phyloP scores from a whole-genome alignment of 2,329 filamentous ascomycete genomes.

The Cordyceps pruinosa region DNA sequence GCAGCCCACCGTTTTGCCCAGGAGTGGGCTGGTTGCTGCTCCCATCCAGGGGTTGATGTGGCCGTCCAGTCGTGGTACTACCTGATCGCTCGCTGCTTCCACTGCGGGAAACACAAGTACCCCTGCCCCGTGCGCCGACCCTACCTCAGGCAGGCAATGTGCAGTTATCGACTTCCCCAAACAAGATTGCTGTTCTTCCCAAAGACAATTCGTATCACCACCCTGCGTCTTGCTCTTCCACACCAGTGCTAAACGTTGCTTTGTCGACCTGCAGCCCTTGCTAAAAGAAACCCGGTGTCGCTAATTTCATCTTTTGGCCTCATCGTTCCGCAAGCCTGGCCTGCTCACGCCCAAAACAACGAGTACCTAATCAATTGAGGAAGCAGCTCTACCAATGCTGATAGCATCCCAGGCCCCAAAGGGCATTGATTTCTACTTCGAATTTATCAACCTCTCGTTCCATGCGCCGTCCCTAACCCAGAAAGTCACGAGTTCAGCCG shows the following conservation, averaged over 20 bases:
- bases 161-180: conserved; percentile 3
- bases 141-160: background rate
- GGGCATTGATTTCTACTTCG: too few relatives aligned
- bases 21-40: conserved; percentile 4
- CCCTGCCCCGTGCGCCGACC: conserved; percentile 1
- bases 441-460: too few relatives aligned
- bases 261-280: too few relatives aligned
- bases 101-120: background rate
- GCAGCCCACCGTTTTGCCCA: conserved; percentile 12
- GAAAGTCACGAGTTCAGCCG: background rate
- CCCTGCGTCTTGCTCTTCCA: background rate
- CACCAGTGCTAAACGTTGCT: background rate
- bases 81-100: background rate
- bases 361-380: too few relatives aligned
- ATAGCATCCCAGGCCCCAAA: too few relatives aligned
- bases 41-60: background rate
- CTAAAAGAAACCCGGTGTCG: too few relatives aligned
- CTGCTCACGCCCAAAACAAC: too few relatives aligned
- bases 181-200: background rate
- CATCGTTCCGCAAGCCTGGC: too few relatives aligned
- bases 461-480: background rate
- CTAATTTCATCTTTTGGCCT: too few relatives aligned
- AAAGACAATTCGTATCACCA: background rate
- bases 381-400: too few relatives aligned
- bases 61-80: background rate